Evolutionary conservation across 352 stramenopile species (phyloP).

Genomic region (Poterioochromonas sp.): DNA sequence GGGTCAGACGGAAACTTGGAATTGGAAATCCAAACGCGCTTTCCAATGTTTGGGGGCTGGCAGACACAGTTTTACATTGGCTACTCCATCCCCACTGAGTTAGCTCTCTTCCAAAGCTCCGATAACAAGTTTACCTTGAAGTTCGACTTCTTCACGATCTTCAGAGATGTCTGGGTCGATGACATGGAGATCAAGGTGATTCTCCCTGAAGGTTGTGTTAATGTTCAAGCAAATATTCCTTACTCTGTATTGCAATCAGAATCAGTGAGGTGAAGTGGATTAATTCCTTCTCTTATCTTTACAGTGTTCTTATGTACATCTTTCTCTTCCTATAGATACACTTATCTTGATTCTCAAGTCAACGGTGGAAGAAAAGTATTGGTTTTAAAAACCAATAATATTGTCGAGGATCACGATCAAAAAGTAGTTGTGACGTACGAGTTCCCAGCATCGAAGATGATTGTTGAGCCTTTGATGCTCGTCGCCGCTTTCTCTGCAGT

Average conservation of each 20-base stretch:
- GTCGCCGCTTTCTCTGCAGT: constrained; percentile 66
- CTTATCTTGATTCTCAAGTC: constrained; percentile 7
- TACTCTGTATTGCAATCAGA: constrained; percentile 54
- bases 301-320: background rate
- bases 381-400: constrained; percentile 67
- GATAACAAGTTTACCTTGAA: constrained; percentile 58
- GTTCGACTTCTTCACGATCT: constrained; percentile 66
- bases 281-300: background rate
- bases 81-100: constrained; percentile 68
- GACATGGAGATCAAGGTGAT: constrained; percentile 73
- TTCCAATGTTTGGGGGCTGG: constrained; percentile 73
- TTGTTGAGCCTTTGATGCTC: constrained; percentile 70
- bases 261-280: background rate
- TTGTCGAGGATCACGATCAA: constrained; percentile 67
- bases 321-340: constrained; percentile 8
- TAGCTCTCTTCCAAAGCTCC: constrained; percentile 48
- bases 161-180: constrained; percentile 64
- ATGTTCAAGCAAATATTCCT: constrained; percentile 63
- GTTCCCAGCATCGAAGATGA: constrained; percentile 63
- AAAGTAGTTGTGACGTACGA: constrained; percentile 72
- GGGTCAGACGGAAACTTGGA: constrained; percentile 52
- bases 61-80: constrained; percentile 75
- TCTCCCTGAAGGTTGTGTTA: constrained; percentile 62
- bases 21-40: constrained; percentile 66
- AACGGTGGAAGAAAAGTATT: constrained; percentile 58